Conservation (phyloP, 192 early-diverging fungal genomes). For the Pecoramyces ruminantium region DNA sequence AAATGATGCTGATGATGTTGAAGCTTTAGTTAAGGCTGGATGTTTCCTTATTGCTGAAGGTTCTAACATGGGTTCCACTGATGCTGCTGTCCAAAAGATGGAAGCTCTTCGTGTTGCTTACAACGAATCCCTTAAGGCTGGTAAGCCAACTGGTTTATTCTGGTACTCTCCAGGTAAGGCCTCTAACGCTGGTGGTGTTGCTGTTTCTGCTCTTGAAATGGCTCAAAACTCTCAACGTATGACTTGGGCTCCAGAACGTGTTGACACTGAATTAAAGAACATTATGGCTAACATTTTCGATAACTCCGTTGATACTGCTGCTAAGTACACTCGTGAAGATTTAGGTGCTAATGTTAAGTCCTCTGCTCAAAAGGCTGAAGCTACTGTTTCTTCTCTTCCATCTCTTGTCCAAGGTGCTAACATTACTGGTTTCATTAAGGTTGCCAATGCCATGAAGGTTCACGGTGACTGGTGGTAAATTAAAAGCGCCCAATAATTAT, state of each 20-base stretch:
- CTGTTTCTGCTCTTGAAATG: slow-evolving; percentile 36
- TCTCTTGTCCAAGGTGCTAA: slow-evolving; percentile 17
- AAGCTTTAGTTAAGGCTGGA: slow-evolving; percentile 25
- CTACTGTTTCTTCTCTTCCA: not conserved
- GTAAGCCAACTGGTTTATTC: not conserved
- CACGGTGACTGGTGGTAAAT: slow-evolving; percentile 11
- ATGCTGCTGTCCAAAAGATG: slow-evolving; percentile 18
- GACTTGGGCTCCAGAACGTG: slow-evolving; percentile 31
- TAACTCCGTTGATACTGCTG: slow-evolving; percentile 24
- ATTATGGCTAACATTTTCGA: slow-evolving; percentile 37
- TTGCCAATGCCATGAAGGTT: slow-evolving; percentile 29
- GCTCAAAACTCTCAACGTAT: slow-evolving; percentile 35
- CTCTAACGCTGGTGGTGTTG: slow-evolving; percentile 33
- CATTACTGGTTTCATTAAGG: slow-evolving; percentile 39
- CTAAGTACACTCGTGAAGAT: slow-evolving; percentile 9
- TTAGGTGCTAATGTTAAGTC: not conserved
- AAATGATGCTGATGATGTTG: slow-evolving; percentile 30
- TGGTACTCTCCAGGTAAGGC: slow-evolving; percentile 35
- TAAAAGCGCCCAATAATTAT: not conserved
- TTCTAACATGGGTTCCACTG: slow-evolving; percentile 34
- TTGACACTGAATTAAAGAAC: slow-evolving; percentile 24
- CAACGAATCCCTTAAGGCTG: slow-evolving; percentile 14
- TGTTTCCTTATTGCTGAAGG: slow-evolving; percentile 28
- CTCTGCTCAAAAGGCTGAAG: not conserved
- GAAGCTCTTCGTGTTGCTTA: slow-evolving; percentile 12